Evolutionary conservation across 139 green algal genomes (phyloP).

Genomic region (Gonium pectorale): DNA sequence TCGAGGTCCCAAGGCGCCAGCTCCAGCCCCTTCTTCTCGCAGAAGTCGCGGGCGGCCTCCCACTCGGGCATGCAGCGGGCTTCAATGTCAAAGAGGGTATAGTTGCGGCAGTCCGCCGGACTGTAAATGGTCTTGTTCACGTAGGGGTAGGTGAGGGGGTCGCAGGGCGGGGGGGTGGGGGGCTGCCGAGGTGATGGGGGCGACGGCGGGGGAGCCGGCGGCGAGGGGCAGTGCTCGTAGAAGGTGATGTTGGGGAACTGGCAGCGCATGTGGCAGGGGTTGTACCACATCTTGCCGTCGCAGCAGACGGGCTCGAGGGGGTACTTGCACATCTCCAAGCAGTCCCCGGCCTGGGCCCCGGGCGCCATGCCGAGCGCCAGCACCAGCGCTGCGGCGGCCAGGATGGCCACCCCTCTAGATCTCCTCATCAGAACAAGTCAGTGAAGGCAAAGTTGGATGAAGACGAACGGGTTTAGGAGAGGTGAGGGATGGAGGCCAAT

Average conservation of each 20-base stretch:
- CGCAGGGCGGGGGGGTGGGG: not conserved
- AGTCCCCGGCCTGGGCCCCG: no score
- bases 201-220: not conserved
- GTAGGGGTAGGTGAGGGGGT: conserved; percentile 6
- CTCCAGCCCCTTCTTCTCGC: not conserved
- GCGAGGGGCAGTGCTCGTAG: not conserved
- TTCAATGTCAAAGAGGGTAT: conserved; percentile 19
- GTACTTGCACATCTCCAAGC: no score
- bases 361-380: no score
- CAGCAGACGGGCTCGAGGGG: conserved; percentile 1
- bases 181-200: not conserved
- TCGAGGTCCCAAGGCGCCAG: conserved; percentile 13
- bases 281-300: conserved; percentile 33
- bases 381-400: no score
- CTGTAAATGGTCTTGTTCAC: not conserved
- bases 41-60: not conserved
- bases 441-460: no score
- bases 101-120: conserved; percentile 5
- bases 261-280: conserved; percentile 30
- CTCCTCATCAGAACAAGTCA: no score
- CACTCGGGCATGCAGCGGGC: conserved; percentile 35
- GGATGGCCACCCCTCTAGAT: no score
- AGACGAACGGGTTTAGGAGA: no score
- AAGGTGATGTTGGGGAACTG: not conserved
- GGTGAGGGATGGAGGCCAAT: no score